Conservation (phyloP, 495 filamentous ascomycete species). For the Tuber calosporum region DNA sequence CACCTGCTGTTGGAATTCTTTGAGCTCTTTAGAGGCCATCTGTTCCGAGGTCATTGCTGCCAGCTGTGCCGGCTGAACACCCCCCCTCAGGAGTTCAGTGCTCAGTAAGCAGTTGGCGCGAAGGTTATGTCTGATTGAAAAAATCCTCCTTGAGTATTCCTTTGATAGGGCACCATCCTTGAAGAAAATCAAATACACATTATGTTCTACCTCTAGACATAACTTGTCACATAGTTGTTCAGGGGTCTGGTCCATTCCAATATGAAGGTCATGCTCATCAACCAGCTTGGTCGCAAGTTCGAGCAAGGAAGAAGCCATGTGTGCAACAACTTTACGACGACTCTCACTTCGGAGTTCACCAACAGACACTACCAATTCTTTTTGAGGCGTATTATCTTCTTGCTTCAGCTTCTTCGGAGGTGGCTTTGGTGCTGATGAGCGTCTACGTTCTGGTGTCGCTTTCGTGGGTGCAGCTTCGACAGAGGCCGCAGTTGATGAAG, state of each 20-base stretch:
- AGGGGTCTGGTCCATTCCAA: constrained; percentile 51
- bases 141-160: constrained; percentile 53
- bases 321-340: constrained; percentile 38
- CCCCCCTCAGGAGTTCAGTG: constrained; percentile 63
- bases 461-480: constrained; percentile 31
- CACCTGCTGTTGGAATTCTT: constrained; percentile 67
- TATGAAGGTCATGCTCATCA: constrained; percentile 50
- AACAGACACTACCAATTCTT: constrained; percentile 35
- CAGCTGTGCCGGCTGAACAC: constrained; percentile 62
- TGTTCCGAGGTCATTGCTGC: constrained; percentile 79
- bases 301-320: constrained; percentile 27
- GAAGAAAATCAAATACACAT: constrained; percentile 54
- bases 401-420: constrained; percentile 29
- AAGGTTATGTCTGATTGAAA: constrained; percentile 68
- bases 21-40: constrained; percentile 83
- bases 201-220: constrained; percentile 67
- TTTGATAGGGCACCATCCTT: constrained; percentile 42
- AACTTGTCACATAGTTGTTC: constrained; percentile 52
- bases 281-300: constrained; percentile 49
- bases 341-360: constrained; percentile 38
- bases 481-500: constrained; percentile 13
- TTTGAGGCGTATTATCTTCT: constrained; percentile 38
- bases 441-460: constrained; percentile 24
- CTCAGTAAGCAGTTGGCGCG: constrained; percentile 76
- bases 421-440: constrained; percentile 29